phyloP scores from a whole-genome alignment of 1,139 yeast genomes.

The Pneumocystis murina region DNA sequence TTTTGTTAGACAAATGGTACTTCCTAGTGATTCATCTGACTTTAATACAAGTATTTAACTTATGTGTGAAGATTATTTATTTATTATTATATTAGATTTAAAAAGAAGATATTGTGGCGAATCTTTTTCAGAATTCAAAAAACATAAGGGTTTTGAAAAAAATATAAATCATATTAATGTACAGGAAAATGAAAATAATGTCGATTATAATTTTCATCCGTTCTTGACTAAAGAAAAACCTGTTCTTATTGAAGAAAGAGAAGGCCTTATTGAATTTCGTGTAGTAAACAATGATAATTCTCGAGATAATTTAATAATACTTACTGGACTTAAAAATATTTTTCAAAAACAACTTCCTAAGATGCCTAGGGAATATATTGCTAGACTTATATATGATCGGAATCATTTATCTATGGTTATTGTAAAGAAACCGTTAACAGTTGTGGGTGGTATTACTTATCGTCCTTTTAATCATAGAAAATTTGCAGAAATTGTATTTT shows the following conservation, averaged over 20 bases:
- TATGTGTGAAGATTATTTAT: neutral
- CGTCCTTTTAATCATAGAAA: conserved; percentile 80
- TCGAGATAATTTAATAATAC: conserved; percentile 70
- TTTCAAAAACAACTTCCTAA: conserved; percentile 95
- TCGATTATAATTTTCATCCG: conserved; percentile 18
- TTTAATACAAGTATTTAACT: conserved; percentile 1
- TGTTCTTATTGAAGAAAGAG: conserved; percentile 82
- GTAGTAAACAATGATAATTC: conserved; percentile 92
- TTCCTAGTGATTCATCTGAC: conserved; percentile 1
- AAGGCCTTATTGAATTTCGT: conserved; percentile 80
- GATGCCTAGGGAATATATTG: conserved; percentile 95
- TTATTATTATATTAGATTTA: conserved; percentile 14
- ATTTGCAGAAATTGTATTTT: conserved; percentile 95
- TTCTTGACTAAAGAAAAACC: conserved; percentile 56
- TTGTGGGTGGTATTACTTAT: conserved; percentile 94
- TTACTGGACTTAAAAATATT: conserved; percentile 88
- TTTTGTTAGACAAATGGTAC: neutral
- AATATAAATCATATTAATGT: conserved; percentile 13
- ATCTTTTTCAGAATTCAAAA: conserved; percentile 18
- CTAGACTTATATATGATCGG: conserved; percentile 83
- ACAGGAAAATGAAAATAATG: conserved; percentile 18
- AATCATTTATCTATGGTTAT: conserved; percentile 94
- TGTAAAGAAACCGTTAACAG: conserved; percentile 69
- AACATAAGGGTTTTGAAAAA: conserved; percentile 18
- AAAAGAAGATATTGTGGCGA: conserved; percentile 25